These are phyloP conservation scores for Spatholobus suberectus DNA, from an alignment of 306 rosid genomes.

Conservation along the genomic window DNA sequence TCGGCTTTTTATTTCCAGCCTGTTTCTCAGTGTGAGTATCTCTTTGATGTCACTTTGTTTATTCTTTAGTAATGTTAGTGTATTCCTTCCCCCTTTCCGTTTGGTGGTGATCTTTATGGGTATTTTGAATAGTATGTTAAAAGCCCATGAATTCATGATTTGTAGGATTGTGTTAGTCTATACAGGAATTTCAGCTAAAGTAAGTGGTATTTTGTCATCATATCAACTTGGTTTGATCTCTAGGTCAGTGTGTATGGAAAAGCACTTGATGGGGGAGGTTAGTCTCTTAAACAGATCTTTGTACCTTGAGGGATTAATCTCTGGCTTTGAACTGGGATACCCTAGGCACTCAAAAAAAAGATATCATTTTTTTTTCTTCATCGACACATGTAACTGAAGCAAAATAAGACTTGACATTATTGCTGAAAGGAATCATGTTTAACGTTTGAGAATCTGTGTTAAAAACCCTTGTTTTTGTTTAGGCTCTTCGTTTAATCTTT, in stretches of 20 bases:
- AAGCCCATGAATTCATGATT: neutral
- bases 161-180: neutral
- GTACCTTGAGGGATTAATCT: too few species aligned
- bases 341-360: too few species aligned
- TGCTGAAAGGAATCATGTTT: neutral
- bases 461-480: neutral
- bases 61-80: constrained; percentile 4
- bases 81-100: neutral
- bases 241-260: too few species aligned
- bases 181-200: neutral
- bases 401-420: neutral
- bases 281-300: too few species aligned
- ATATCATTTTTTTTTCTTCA: neutral
- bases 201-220: neutral
- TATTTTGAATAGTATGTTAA: neutral
- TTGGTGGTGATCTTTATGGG: neutral
- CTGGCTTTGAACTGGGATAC: too few species aligned
- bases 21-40: constrained; percentile 81
- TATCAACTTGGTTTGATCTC: too few species aligned
- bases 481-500: neutral
- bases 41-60: neutral
- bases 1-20: constrained; percentile 72
- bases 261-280: too few species aligned
- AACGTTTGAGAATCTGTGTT: neutral
- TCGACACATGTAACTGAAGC: neutral